phyloP scores from a whole-genome alignment of 371 early-diverging fungal species.

The Circinella minor region DNA sequence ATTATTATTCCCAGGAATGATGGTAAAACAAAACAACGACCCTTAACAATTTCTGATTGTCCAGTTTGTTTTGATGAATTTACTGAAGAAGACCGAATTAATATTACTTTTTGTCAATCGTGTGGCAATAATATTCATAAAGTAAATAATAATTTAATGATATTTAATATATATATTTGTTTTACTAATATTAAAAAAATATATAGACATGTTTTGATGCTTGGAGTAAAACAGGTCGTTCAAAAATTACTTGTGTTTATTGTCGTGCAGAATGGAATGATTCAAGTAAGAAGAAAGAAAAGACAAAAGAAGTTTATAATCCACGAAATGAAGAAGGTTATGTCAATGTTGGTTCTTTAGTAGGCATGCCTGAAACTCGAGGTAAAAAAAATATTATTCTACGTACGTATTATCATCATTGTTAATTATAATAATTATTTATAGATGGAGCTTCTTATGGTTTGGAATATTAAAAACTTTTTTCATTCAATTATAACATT shows the following conservation, averaged over 20 bases:
- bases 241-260: constrained; percentile 38
- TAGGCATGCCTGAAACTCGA: constrained; percentile 26
- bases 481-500: no score
- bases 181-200: no score
- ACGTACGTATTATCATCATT: no score
- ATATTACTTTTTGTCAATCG: constrained; percentile 30
- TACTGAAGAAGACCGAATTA: constrained; percentile 22
- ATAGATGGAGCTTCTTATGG: constrained; percentile 1
- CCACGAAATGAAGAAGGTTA: constrained; percentile 16
- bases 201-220: constrained; percentile 34
- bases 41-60: constrained; percentile 42
- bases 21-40: constrained; percentile 20
- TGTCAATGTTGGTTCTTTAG: constrained; percentile 31
- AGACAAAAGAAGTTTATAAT: background rate
- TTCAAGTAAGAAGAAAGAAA: background rate
- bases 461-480: background rate
- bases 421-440: no score
- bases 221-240: constrained; percentile 27
- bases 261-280: constrained; percentile 38
- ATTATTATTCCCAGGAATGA: background rate
- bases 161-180: no score
- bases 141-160: constrained; percentile 21
- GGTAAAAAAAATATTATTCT: constrained; percentile 17
- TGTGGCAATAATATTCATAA: constrained; percentile 48
- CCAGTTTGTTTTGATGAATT: constrained; percentile 49